These are phyloP conservation scores for Penicillium pulvis DNA, from an alignment of 495 filamentous ascomycete genomes.

Conservation along the genomic window DNA sequence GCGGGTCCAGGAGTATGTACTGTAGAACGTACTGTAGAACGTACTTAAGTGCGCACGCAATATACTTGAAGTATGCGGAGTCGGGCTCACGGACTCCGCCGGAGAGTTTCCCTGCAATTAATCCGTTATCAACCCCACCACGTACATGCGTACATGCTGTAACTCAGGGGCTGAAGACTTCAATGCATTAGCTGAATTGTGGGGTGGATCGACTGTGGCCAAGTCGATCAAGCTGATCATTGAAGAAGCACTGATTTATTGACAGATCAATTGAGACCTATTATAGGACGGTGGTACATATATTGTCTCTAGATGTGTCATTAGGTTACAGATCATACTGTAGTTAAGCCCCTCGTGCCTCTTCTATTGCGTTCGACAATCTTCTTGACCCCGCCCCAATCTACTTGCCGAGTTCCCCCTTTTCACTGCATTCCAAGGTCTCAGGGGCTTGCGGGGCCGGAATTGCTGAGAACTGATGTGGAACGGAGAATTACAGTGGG, in stretches of 20 bases:
- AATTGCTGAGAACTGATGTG: neutral
- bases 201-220: conserved; percentile 1
- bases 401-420: neutral
- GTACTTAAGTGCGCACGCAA: neutral
- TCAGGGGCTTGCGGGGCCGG: neutral
- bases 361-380: conserved; percentile 1
- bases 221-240: neutral
- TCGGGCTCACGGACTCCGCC: neutral
- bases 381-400: conserved; percentile 3
- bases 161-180: neutral
- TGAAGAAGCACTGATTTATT: neutral
- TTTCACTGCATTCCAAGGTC: conserved; percentile 6
- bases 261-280: neutral
- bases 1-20: neutral
- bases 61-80: neutral
- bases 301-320: too few species aligned
- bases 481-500: conserved; percentile 5
- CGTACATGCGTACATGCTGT: neutral
- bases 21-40: too few species aligned
- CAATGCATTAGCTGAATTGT: neutral
- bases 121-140: too few species aligned
- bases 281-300: neutral
- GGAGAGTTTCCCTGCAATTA: neutral
- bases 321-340: neutral
- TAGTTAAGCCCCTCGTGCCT: neutral